These are phyloP conservation scores for Scopulariopsis brevicaulis DNA, from an alignment of 2,329 filamentous ascomycete genomes.

Conservation along the genomic window DNA sequence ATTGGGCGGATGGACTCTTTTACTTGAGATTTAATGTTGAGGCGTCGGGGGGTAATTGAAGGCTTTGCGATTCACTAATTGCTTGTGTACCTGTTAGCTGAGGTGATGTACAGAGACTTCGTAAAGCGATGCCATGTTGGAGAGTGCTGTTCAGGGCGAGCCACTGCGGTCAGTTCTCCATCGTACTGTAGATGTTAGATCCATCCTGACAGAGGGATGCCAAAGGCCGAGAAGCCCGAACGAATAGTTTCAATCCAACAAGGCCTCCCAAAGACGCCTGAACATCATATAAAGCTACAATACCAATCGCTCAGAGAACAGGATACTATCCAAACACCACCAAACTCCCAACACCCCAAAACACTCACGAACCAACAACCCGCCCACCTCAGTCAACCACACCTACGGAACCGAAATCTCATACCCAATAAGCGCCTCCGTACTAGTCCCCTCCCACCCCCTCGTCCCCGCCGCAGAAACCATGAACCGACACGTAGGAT, in stretches of 20 bases:
- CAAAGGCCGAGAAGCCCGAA: too few relatives aligned
- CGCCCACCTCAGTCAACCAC: not conserved
- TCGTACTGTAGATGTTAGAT: too few relatives aligned
- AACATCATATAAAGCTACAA: too few relatives aligned
- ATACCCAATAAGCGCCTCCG: slow-evolving; percentile 88
- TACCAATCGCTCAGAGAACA: too few relatives aligned
- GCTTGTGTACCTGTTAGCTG: not conserved
- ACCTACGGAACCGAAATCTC: slow-evolving; percentile 50
- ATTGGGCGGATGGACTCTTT: not conserved
- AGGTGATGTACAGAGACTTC: not conserved
- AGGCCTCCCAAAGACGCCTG: too few relatives aligned
- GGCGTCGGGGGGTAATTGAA: not conserved
- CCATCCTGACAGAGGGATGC: too few relatives aligned
- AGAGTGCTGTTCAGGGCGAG: not conserved
- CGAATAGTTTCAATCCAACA: too few relatives aligned
- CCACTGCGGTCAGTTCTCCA: too few relatives aligned
- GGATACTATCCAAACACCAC: too few relatives aligned
- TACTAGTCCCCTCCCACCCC: slow-evolving; percentile 86
- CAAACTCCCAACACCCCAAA: too few relatives aligned
- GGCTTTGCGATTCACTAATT: not conserved
- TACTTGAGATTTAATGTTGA: not conserved
- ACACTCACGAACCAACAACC: not conserved
- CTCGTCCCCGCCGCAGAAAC: slow-evolving; percentile 83
- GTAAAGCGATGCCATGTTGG: not conserved
- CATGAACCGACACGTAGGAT: slow-evolving; percentile 83